Percentiles rank a stretch among this genome's conserved stretches.
phyloP scores from a whole-genome alignment of 2,329 filamentous ascomycete species.

The Hymenoscyphus linearis region DNA sequence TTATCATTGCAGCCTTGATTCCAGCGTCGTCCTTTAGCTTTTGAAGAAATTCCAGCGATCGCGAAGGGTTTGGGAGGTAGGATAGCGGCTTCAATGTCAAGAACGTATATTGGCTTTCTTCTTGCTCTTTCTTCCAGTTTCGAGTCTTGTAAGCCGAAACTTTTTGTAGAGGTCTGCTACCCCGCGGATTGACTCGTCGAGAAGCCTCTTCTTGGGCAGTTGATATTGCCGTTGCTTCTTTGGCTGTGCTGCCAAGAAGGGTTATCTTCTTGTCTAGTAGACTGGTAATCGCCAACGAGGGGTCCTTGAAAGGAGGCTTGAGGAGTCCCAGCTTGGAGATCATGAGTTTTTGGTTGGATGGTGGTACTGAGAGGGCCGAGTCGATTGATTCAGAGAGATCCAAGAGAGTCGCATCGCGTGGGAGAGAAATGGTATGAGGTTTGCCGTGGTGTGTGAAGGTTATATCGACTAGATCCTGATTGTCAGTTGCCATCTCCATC shows the following conservation, averaged over 20 bases:
- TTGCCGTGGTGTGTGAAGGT: slow-evolving; percentile 43
- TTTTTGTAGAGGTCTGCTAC: slow-evolving; percentile 29
- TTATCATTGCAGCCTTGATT: slow-evolving; percentile 76
- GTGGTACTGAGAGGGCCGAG: slow-evolving; percentile 51
- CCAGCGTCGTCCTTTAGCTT: slow-evolving; percentile 77
- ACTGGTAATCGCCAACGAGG: slow-evolving; percentile 41
- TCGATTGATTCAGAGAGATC: slow-evolving; percentile 58
- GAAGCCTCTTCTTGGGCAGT: slow-evolving; percentile 44
- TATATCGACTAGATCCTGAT: slow-evolving; percentile 37
- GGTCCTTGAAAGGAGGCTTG: slow-evolving; percentile 58
- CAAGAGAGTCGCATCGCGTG: slow-evolving; percentile 42
- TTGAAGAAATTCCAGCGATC: slow-evolving; percentile 66
- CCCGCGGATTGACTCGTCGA: slow-evolving; percentile 39
- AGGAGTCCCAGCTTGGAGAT: slow-evolving; percentile 60
- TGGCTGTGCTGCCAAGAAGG: slow-evolving; percentile 57
- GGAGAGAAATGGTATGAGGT: slow-evolving; percentile 41
- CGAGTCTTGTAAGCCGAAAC: slow-evolving; percentile 36
- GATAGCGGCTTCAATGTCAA: slow-evolving; percentile 67
- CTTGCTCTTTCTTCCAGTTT: slow-evolving; percentile 40
- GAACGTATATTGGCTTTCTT: slow-evolving; percentile 71
- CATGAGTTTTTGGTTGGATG: slow-evolving; percentile 63
- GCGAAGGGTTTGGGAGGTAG: slow-evolving; percentile 70
- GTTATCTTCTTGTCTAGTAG: slow-evolving; percentile 56
- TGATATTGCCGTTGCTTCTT: slow-evolving; percentile 53
- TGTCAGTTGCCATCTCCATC: slow-evolving; percentile 25